phyloP scores from a whole-genome alignment of 1,284 basidiomycete species.

The Schizopora paradoxa region DNA sequence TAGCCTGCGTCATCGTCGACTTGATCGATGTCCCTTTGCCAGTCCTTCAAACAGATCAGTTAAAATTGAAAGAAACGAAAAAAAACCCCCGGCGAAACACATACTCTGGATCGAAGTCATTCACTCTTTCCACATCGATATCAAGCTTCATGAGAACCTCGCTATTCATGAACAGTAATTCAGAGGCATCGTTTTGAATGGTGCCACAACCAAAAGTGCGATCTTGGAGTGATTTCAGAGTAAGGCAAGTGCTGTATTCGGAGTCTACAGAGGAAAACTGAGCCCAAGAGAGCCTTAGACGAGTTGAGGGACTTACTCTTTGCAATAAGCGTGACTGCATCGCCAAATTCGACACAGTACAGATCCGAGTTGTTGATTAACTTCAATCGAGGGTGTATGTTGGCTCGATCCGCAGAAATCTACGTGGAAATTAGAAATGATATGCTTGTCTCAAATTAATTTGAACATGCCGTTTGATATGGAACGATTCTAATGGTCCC shows the following conservation, averaged over 20 bases:
- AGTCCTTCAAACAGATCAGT: constrained; percentile 34
- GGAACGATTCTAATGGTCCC: constrained; percentile 53
- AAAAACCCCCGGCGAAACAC: constrained; percentile 18
- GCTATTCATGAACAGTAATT: constrained; percentile 59
- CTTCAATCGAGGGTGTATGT: constrained; percentile 63
- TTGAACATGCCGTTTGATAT: constrained; percentile 60
- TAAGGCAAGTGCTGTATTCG: constrained; percentile 64
- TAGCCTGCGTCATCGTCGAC: constrained; percentile 83
- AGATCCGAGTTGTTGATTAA: constrained; percentile 51
- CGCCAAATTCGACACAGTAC: constrained; percentile 65
- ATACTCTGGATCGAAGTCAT: constrained; percentile 53
- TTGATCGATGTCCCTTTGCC: constrained; percentile 69
- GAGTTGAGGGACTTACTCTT: constrained; percentile 38
- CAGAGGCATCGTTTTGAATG: constrained; percentile 41
- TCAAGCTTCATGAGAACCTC: constrained; percentile 61
- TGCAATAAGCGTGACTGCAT: constrained; percentile 68
- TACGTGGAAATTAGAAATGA: constrained; percentile 25
- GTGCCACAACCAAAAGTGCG: constrained; percentile 67
- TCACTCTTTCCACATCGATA: constrained; percentile 57
- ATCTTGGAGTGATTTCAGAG: constrained; percentile 61
- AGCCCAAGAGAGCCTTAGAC: background rate
- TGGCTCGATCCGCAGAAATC: constrained; percentile 60
- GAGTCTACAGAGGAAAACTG: constrained; percentile 41
- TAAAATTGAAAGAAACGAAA: constrained; percentile 18
- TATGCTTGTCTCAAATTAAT: background rate